Evolutionary conservation across 2,329 filamentous ascomycete species (phyloP).

Genomic region (Cytospora piceae): DNA sequence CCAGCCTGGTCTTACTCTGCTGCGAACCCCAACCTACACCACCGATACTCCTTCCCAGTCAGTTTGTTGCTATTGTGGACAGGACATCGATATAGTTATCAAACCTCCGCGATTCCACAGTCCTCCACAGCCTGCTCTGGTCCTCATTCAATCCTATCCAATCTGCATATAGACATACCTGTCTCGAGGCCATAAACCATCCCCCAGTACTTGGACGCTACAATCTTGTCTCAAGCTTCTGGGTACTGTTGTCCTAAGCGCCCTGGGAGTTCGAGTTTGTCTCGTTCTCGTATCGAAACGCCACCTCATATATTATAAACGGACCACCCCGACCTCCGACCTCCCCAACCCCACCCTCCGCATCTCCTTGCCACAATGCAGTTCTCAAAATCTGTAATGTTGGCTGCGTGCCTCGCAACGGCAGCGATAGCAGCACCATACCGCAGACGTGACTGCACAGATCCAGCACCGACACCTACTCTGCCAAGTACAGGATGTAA

Average conservation of each 20-base stretch:
- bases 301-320: slow-evolving; percentile 18
- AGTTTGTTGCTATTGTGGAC: neutral
- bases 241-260: slow-evolving; percentile 14
- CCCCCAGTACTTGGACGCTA: slow-evolving; percentile 1
- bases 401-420: slow-evolving; percentile 16
- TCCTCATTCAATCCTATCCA: neutral
- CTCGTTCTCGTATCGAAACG: slow-evolving; percentile 5
- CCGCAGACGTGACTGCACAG: slow-evolving; percentile 20
- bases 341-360: neutral
- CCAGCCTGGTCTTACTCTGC: slow-evolving; percentile 9
- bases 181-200: slow-evolving; percentile 3
- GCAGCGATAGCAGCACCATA: slow-evolving; percentile 28
- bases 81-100: slow-evolving; percentile 20
- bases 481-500: slow-evolving; percentile 47
- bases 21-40: slow-evolving; percentile 4
- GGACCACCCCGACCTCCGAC: slow-evolving; percentile 2
- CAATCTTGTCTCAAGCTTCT: neutral
- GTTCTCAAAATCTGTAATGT: slow-evolving; percentile 13
- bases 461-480: slow-evolving; percentile 34
- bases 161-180: slow-evolving; percentile 1
- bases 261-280: slow-evolving; percentile 16
- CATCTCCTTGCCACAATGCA: slow-evolving; percentile 20
- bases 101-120: neutral
- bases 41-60: slow-evolving; percentile 5
- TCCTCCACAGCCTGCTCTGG: neutral